Evolutionary conservation across 441 rosid genomes (phyloP), one percentile per base, ranked within the genome.

Genomic region (Gossypium lobatum): DNA sequence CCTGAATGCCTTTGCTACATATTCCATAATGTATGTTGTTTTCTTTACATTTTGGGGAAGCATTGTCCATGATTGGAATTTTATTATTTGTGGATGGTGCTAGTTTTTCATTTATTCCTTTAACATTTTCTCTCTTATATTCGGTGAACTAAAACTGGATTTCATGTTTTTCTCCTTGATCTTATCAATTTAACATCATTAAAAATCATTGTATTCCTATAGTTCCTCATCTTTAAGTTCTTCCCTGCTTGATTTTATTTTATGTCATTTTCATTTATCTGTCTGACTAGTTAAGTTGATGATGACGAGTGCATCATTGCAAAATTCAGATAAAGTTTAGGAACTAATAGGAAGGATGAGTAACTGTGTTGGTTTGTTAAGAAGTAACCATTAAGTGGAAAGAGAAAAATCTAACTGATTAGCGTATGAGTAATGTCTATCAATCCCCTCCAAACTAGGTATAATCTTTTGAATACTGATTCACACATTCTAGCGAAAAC

Each of bases 1-100:
- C 97, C 99, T 13, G 99, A 96, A 83, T 96, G 97, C 87, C 78
- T 96, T 75, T 93, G 99, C 91, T 96, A 92, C 86, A 93, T 96
- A 70, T 93, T 96, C 83, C 99, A 96, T 82, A 84, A 85, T 34
- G 99, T 93, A 86, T 18, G 93, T 71, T 78, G 70, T 21, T 54
- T 17, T 48, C 6, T 62, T 73, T 50, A 10, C 50, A 63, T 42
- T 25, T 73, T 48, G 39, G 16, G 70, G 57, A 69, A 76, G 26
- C 37, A 39, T 59, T 46, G 0, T 26, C 68, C 75, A 45, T 72
- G 16, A 23, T 26, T 72, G 16, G 28, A 42, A 52, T 53, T 39
- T 69, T 53, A 31, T 31, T 71, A 13, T 14, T n/a, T 14, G 39
- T 7, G 2, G 52, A n/a, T 58, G 9, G 20, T 71, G 31, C 54